These are phyloP conservation scores for Colletotrichum destructivum DNA, from an alignment of 2,329 filamentous ascomycete genomes.

Conservation along the genomic window DNA sequence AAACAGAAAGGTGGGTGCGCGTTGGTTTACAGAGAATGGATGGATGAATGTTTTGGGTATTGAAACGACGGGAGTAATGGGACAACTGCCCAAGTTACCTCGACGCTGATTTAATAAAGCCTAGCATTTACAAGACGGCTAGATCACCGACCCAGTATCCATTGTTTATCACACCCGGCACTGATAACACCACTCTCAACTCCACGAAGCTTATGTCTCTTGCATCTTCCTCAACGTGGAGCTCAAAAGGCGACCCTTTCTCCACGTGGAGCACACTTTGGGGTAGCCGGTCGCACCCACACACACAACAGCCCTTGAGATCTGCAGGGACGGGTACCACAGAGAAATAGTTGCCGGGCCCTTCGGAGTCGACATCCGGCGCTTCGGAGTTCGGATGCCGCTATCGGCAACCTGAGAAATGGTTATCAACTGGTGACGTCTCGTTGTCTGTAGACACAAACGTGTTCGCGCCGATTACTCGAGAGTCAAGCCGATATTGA, in stretches of 20 bases:
- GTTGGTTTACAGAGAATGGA: background rate
- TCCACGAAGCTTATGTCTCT: slow-evolving; percentile 6
- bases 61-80: background rate
- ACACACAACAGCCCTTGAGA: slow-evolving; percentile 11
- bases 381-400: slow-evolving; percentile 22
- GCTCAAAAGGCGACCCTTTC: slow-evolving; percentile 21
- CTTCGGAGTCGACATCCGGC: slow-evolving; percentile 26
- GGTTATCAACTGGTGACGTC: slow-evolving; percentile 5
- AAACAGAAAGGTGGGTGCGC: background rate
- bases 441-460: background rate
- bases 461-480: background rate
- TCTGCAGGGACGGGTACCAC: slow-evolving; percentile 25
- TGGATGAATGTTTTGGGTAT: no score
- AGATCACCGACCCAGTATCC: slow-evolving; percentile 14
- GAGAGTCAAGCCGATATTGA: no score
- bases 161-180: background rate
- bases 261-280: slow-evolving; percentile 33
- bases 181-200: slow-evolving; percentile 5
- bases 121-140: background rate
- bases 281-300: slow-evolving; percentile 22
- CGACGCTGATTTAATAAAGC: slow-evolving; percentile 9
- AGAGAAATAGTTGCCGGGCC: no score
- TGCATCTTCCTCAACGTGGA: slow-evolving; percentile 17
- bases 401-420: background rate
- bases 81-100: background rate